Percentiles rank a stretch among this genome's conserved stretches.
These are phyloP conservation scores for Candida berthetii DNA, from an alignment of 805 yeast genomes.

Conservation along the genomic window DNA sequence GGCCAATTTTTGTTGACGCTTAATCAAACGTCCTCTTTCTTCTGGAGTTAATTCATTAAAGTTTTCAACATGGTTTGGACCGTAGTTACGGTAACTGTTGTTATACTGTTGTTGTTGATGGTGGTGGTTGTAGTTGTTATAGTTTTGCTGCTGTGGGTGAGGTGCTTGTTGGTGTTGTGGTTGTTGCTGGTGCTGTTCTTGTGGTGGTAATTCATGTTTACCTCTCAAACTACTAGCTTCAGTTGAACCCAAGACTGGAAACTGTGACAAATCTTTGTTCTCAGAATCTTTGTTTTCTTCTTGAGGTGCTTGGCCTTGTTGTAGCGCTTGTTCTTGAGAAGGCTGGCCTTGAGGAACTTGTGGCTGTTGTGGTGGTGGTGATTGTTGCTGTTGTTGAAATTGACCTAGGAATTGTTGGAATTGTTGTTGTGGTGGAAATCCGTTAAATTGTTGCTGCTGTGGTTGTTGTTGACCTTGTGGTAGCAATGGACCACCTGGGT, in stretches of 20 bases:
- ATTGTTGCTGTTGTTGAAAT: constrained; percentile 7
- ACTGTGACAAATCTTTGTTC: constrained; percentile 33
- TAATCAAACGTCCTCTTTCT: constrained; percentile 60
- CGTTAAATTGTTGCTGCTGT: constrained; percentile 11
- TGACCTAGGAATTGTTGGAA: constrained; percentile 13
- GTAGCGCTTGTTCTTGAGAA: constrained; percentile 2
- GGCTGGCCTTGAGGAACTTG: constrained; percentile 11
- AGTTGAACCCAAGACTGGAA: constrained; percentile 49
- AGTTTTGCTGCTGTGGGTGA: constrained; percentile 12
- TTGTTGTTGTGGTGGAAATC: constrained; percentile 11
- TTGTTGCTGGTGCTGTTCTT: constrained; percentile 16
- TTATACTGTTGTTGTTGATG: constrained; percentile 14
- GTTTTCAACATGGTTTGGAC: constrained; percentile 22
- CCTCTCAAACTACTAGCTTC: constrained; percentile 18
- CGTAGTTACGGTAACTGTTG: constrained; percentile 19
- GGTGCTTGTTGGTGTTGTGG: constrained; percentile 13
- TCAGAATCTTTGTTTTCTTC: not conserved
- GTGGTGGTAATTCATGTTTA: constrained; percentile 9
- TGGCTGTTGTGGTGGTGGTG: constrained; percentile 10
- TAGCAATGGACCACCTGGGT: constrained; percentile 1
- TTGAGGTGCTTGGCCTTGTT: not conserved
- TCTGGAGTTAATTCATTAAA: constrained; percentile 53
- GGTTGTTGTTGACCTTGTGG: constrained; percentile 18
- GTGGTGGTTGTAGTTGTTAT: constrained; percentile 10
- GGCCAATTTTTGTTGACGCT: constrained; percentile 69